Percentiles rank a stretch among this genome's conserved stretches.
phyloP scores from a whole-genome alignment of 306 rosid genomes.

The Datisca glomerata region DNA sequence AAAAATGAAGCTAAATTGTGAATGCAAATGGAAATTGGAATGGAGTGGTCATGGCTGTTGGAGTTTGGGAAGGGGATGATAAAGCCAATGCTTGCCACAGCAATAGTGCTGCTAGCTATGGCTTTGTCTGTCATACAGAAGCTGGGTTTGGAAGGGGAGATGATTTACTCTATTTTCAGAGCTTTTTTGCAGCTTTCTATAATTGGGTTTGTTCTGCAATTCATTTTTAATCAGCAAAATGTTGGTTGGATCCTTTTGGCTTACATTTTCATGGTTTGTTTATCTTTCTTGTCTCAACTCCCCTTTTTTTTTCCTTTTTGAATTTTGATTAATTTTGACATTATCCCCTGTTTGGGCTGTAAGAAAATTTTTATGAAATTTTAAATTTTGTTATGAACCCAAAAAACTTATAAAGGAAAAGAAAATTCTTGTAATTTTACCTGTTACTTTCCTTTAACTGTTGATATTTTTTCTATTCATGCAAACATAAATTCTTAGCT shows the following conservation, averaged over 20 bases:
- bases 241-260: constrained; percentile 69
- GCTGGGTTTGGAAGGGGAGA: constrained; percentile 61
- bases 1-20: too few relatives aligned
- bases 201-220: constrained; percentile 82
- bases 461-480: too few relatives aligned
- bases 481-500: too few relatives aligned
- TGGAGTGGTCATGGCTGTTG: constrained; percentile 41
- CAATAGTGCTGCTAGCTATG: constrained; percentile 53
- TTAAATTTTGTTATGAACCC: too few relatives aligned
- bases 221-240: constrained; percentile 63
- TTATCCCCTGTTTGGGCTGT: constrained; percentile 4
- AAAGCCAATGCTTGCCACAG: constrained; percentile 62
- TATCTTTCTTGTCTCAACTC: background rate
- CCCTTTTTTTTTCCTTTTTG: too few relatives aligned
- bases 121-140: constrained; percentile 48
- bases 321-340: too few relatives aligned
- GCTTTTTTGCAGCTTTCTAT: constrained; percentile 81
- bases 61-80: constrained; percentile 65
- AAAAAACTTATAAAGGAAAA: too few relatives aligned
- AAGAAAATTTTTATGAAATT: too few relatives aligned
- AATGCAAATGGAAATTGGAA: too few relatives aligned
- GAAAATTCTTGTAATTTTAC: too few relatives aligned
- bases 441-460: too few relatives aligned
- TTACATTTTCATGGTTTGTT: constrained; percentile 74
- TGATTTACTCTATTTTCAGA: constrained; percentile 54